phyloP scores from a whole-genome alignment of 2,329 filamentous ascomycete genomes.

The Botrytis porri region DNA sequence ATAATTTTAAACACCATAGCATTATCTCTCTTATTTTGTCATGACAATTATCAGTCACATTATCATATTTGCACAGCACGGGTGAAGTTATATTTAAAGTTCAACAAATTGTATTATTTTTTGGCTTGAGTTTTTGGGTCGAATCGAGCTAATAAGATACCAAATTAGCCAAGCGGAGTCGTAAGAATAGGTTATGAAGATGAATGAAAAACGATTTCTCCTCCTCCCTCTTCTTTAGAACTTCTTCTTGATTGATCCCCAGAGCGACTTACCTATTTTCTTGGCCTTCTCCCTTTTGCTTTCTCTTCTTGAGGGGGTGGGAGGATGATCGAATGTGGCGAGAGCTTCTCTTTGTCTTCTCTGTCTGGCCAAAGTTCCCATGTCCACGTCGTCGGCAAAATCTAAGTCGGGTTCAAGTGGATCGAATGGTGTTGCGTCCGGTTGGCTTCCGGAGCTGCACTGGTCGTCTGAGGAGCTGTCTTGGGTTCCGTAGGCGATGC shows the following conservation, averaged over 20 bases:
- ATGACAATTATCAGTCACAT: neutral
- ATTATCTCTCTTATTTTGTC: neutral
- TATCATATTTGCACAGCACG: neutral
- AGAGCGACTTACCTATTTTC: neutral
- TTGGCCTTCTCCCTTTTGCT: neutral
- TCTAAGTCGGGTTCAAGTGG: neutral
- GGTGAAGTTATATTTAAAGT: neutral
- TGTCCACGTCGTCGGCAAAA: neutral
- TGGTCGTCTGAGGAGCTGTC: neutral
- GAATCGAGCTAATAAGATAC: neutral
- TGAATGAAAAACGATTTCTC: neutral
- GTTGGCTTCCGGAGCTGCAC: neutral
- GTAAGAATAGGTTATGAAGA: neutral
- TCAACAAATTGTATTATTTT: neutral
- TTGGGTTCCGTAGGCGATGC: neutral
- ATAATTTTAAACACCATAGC: neutral
- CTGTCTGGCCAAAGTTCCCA: neutral
- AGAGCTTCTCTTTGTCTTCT: neutral
- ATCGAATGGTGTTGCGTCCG: neutral
- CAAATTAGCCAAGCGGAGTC: neutral
- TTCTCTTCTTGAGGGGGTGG: neutral
- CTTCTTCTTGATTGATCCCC: neutral
- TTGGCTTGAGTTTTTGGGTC: neutral
- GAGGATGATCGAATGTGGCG: neutral
- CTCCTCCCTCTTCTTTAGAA: neutral